Conservation (phyloP, 208 protist species). For the Leishmania braziliensis region DNA sequence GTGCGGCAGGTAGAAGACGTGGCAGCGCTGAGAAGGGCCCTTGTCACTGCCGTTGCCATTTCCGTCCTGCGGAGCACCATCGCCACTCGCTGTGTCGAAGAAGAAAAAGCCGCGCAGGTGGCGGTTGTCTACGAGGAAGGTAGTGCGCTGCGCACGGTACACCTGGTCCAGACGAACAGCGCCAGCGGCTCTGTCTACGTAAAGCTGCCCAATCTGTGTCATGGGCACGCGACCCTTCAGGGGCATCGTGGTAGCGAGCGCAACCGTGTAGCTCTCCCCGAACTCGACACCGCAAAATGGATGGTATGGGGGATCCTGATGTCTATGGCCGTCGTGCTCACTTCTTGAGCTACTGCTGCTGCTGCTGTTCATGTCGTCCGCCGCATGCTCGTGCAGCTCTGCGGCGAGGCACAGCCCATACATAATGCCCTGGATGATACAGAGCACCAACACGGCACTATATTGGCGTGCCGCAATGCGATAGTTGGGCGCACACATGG, state of each 20-base stretch:
- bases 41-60: not conserved
- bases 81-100: conserved; percentile 10
- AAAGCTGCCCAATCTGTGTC: conserved; percentile 40
- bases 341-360: not conserved
- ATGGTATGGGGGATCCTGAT: not conserved
- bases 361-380: conserved; percentile 1
- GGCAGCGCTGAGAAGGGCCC: conserved; percentile 16
- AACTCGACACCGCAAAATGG: conserved; percentile 28
- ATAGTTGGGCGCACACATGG: not conserved
- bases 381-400: not conserved
- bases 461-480: not conserved
- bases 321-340: not conserved
- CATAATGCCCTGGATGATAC: not conserved
- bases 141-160: conserved; percentile 25
- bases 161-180: conserved; percentile 37
- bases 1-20: conserved; percentile 28
- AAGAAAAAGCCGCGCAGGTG: conserved; percentile 26
- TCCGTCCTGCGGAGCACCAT: not conserved
- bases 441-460: not conserved
- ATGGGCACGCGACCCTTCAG: conserved; percentile 10
- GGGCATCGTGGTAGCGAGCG: conserved; percentile 40
- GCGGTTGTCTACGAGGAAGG: conserved; percentile 32
- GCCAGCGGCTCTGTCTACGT: conserved; percentile 26
- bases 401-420: not conserved
- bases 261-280: conserved; percentile 34